These are phyloP conservation scores for Venturia oleaginea DNA, from an alignment of 2,329 filamentous ascomycete species.

Conservation along the genomic window DNA sequence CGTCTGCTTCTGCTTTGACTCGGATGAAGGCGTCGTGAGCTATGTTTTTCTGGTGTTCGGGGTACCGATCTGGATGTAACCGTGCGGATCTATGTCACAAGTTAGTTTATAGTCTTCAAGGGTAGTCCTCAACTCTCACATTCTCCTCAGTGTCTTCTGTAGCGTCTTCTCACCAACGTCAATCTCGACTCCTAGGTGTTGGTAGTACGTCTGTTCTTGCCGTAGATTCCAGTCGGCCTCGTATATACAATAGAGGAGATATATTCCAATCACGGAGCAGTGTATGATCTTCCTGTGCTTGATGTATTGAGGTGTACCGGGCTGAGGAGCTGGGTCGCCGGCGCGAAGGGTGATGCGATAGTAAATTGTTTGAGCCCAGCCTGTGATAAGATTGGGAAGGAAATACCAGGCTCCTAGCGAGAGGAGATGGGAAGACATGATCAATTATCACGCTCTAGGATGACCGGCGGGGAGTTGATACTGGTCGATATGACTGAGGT, in stretches of 20 bases:
- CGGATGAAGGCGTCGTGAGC: constrained; percentile 58
- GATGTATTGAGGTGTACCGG: constrained; percentile 58
- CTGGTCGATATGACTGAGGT: not conserved
- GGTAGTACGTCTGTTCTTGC: constrained; percentile 66
- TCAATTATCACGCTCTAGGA: too few species aligned
- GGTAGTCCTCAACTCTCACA: constrained; percentile 31
- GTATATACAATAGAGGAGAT: constrained; percentile 86
- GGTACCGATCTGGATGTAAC: constrained; percentile 63
- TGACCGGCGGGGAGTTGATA: too few species aligned
- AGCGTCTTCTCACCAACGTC: constrained; percentile 64
- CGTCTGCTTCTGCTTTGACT: constrained; percentile 76
- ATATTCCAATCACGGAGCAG: constrained; percentile 69
- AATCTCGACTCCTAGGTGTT: constrained; percentile 61
- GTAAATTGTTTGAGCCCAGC: constrained; percentile 69
- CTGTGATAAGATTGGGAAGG: constrained; percentile 60
- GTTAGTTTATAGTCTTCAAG: not conserved
- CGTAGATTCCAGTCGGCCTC: constrained; percentile 79
- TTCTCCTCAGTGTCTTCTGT: constrained; percentile 73
- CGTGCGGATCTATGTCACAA: constrained; percentile 37
- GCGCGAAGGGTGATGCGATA: constrained; percentile 85
- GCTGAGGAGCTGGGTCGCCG: constrained; percentile 66
- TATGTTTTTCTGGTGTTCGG: constrained; percentile 23
- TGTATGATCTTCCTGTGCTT: constrained; percentile 75
- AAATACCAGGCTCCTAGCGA: constrained; percentile 54
- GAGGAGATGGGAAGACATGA: constrained; percentile 27